phyloP scores from a whole-genome alignment of 2,329 filamentous ascomycete genomes.

The Xylaria multiplex region DNA sequence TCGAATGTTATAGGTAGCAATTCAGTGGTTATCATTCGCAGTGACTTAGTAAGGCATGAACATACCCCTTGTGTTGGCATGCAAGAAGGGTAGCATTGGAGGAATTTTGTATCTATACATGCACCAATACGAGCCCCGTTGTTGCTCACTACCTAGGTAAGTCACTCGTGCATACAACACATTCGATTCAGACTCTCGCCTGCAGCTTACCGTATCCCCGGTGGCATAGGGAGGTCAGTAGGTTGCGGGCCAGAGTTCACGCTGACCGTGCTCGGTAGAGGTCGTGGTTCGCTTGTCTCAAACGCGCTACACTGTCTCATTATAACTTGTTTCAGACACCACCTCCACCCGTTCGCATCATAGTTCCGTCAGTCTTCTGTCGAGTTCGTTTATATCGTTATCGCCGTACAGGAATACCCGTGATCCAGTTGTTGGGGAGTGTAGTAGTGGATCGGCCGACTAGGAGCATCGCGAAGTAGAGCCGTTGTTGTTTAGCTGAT shows the following conservation, averaged over 20 bases:
- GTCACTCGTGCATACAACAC: conserved; percentile 21
- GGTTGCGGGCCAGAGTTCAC: conserved; percentile 16
- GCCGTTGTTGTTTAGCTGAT: neutral
- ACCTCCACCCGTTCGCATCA: conserved; percentile 16
- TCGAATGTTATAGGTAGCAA: neutral
- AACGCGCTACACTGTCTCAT: neutral
- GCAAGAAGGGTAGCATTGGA: conserved; percentile 23
- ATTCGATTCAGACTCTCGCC: neutral
- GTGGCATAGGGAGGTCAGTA: neutral
- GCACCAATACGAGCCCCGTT: conserved; percentile 28
- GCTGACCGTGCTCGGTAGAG: conserved; percentile 24
- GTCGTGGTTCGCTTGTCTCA: conserved; percentile 20
- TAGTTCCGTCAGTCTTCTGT: neutral
- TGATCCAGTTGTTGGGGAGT: neutral
- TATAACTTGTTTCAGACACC: conserved; percentile 2
- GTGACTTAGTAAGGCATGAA: no score
- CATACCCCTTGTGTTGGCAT: conserved; percentile 7
- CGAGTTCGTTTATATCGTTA: neutral
- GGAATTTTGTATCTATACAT: conserved; percentile 22
- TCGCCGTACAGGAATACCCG: neutral
- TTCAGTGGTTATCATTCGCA: neutral
- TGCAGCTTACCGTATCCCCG: conserved; percentile 17
- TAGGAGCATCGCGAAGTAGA: neutral
- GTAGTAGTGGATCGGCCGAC: no score
- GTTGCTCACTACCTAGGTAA: conserved; percentile 17